These are phyloP conservation scores for Fusarium poae DNA, from an alignment of 2,329 filamentous ascomycete genomes.

Conservation along the genomic window DNA sequence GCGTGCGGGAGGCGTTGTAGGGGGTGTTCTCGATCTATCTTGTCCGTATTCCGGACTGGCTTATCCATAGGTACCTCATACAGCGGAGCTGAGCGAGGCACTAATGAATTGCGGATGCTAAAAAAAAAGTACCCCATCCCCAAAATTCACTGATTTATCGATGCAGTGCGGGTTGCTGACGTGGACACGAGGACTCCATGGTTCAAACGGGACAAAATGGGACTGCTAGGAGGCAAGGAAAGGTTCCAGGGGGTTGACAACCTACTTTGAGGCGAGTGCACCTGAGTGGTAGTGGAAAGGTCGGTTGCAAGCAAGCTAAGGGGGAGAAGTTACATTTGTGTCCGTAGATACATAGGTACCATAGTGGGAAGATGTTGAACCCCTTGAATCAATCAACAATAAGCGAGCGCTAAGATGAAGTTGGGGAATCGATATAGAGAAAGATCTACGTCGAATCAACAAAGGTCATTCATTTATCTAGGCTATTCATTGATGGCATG, in stretches of 20 bases:
- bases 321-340: conserved; percentile 1
- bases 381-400: conserved; percentile 21
- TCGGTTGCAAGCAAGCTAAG: conserved; percentile 14
- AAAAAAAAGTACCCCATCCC: conserved; percentile 23
- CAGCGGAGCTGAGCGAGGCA: conserved; percentile 25
- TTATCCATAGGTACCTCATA: background rate
- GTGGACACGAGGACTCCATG: conserved; percentile 36
- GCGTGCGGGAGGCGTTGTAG: conserved; percentile 26
- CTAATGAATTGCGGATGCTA: conserved; percentile 34
- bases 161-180: conserved; percentile 36
- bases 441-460: background rate
- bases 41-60: background rate
- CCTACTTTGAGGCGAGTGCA: background rate
- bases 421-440: background rate
- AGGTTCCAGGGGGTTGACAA: conserved; percentile 19
- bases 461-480: background rate
- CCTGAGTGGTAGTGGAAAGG: background rate
- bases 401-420: conserved; percentile 15
- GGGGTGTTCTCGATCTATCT: conserved; percentile 12
- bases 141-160: conserved; percentile 13
- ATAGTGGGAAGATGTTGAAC: background rate
- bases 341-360: background rate
- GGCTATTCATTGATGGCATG: background rate
- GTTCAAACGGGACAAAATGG: conserved; percentile 19
- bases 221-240: conserved; percentile 12